Evolutionary conservation across 345 rosid genomes (phyloP).

Genomic region (Erucastrum elatum): DNA sequence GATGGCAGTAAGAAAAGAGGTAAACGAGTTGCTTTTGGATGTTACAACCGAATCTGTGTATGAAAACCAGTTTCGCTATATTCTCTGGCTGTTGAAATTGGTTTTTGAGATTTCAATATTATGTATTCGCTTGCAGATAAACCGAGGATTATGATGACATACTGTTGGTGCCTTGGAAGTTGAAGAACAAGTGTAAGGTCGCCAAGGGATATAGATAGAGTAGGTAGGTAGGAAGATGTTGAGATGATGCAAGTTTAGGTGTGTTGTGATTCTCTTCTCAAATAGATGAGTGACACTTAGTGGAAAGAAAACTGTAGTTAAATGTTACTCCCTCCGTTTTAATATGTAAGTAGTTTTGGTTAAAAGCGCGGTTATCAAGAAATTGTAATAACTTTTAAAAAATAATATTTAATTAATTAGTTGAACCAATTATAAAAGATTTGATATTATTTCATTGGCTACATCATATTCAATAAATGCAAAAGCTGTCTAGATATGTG

Average conservation of each 20-base stretch:
- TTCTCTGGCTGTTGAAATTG: not conserved
- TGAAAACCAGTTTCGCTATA: not conserved
- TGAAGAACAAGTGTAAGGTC: not conserved
- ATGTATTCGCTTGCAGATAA: not conserved
- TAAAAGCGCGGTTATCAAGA: too few species aligned
- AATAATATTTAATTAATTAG: too few species aligned
- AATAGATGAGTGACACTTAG: not conserved
- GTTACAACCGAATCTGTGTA: not conserved
- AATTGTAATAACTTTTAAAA: too few species aligned
- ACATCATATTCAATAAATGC: too few species aligned
- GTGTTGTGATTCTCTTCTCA: not conserved
- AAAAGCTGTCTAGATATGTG: too few species aligned
- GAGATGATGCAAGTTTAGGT: not conserved
- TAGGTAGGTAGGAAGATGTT: not conserved
- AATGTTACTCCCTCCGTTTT: too few species aligned
- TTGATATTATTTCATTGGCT: too few species aligned
- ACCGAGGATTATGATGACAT: not conserved
- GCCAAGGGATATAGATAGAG: not conserved
- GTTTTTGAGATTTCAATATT: not conserved
- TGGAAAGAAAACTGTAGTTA: not conserved
- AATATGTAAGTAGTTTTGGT: too few species aligned
- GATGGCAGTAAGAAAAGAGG: not conserved
- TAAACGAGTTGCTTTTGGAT: not conserved
- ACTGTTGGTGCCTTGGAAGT: not conserved
- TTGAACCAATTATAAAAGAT: too few species aligned